A percentile compares a stretch with the other conserved stretches of the same genome.
Conservation (phyloP, 306 rosid species). For the Hippophae rhamnoides region DNA sequence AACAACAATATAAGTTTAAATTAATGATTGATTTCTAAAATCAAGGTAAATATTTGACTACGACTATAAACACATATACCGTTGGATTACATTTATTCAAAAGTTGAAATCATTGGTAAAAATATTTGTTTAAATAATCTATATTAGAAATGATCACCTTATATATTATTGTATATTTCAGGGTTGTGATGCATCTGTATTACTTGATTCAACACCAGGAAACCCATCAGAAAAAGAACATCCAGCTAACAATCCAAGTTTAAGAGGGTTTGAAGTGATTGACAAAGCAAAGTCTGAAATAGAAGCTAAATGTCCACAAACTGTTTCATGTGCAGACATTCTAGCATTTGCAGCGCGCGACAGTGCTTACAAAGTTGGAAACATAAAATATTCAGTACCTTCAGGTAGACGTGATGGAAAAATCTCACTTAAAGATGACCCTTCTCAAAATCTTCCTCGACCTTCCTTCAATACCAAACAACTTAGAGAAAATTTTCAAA, state of each 20-base stretch:
- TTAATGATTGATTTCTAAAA: too few species aligned
- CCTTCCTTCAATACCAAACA: slow-evolving; percentile 18
- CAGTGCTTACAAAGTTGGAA: slow-evolving; percentile 16
- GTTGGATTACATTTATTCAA: too few species aligned
- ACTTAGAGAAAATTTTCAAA: slow-evolving; percentile 4
- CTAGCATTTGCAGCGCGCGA: slow-evolving; percentile 40
- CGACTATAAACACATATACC: too few species aligned
- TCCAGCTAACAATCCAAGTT: slow-evolving; percentile 28
- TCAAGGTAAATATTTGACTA: too few species aligned
- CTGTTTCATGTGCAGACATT: slow-evolving; percentile 36
- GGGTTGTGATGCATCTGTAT: slow-evolving; percentile 37
- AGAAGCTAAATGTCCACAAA: slow-evolving; percentile 32
- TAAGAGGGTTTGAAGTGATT: slow-evolving; percentile 34
- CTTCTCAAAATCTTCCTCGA: slow-evolving; percentile 1
- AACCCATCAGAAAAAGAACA: slow-evolving; percentile 25
- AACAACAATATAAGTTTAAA: too few species aligned
- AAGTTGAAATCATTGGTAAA: too few species aligned
- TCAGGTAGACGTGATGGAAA: slow-evolving; percentile 28
- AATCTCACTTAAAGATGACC: slow-evolving; percentile 16
- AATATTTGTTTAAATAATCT: too few species aligned
- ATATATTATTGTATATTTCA: background rate
- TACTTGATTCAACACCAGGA: slow-evolving; percentile 24
- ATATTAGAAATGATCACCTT: too few species aligned
- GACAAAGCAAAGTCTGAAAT: slow-evolving; percentile 30
- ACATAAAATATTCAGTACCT: slow-evolving; percentile 25